These are phyloP conservation scores for Stygiomarasmius scandens DNA, from an alignment of 1,284 basidiomycete genomes.

Conservation along the genomic window DNA sequence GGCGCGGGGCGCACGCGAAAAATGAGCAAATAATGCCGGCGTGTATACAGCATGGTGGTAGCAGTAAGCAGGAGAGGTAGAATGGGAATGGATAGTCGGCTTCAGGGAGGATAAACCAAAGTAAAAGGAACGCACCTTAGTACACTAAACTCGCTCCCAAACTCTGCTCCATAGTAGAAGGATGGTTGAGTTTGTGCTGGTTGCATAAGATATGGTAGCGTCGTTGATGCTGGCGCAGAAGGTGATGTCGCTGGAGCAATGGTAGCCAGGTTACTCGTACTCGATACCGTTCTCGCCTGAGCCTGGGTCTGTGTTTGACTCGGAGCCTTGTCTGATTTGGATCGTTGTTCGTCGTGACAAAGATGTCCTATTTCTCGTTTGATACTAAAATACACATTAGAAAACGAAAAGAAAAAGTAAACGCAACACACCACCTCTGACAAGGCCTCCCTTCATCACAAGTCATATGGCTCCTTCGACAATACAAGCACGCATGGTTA, in stretches of 20 bases:
- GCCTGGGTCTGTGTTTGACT: slow-evolving; percentile 32
- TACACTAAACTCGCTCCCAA: slow-evolving; percentile 81
- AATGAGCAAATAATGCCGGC: no score
- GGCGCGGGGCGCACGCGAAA: no score
- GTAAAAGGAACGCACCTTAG: slow-evolving; percentile 56
- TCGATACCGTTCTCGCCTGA: slow-evolving; percentile 31
- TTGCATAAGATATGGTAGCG: background rate
- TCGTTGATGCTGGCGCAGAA: background rate
- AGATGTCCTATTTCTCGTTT: slow-evolving; percentile 91
- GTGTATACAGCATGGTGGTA: background rate
- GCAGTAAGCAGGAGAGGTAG: slow-evolving; percentile 1
- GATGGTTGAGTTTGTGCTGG: slow-evolving; percentile 39
- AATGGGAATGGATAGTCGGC: no score
- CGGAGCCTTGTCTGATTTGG: slow-evolving; percentile 46
- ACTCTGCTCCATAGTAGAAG: slow-evolving; percentile 67
- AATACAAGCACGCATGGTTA: slow-evolving; percentile 93
- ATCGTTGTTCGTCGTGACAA: slow-evolving; percentile 84
- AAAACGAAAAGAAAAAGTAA: background rate
- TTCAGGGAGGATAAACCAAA: slow-evolving; percentile 1
- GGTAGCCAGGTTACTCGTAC: slow-evolving; percentile 33
- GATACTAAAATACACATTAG: slow-evolving; percentile 47
- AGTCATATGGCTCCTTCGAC: slow-evolving; percentile 91
- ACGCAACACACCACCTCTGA: slow-evolving; percentile 77
- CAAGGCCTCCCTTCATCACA: slow-evolving; percentile 90
- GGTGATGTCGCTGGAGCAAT: slow-evolving; percentile 8